Conservation (phyloP, 306 rosid genomes). For the Pueraria montana region DNA sequence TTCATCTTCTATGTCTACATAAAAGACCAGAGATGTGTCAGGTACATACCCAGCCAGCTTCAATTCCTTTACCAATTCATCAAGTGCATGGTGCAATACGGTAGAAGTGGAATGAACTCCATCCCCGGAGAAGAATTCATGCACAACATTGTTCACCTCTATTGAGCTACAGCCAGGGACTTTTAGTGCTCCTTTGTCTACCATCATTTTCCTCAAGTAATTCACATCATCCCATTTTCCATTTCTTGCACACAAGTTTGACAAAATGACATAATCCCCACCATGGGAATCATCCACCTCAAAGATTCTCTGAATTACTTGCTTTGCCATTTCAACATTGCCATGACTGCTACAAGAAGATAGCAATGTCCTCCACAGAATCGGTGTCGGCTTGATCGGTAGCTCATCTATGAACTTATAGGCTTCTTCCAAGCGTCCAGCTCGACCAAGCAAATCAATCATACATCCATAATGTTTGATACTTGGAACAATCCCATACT, state of each 20-base stretch:
- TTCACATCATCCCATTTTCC: conserved; percentile 92
- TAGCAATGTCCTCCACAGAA: conserved; percentile 85
- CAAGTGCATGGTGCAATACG: conserved; percentile 66
- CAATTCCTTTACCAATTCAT: conserved; percentile 73
- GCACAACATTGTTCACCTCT: conserved; percentile 86
- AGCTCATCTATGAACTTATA: conserved; percentile 71
- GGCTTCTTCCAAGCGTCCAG: conserved; percentile 77
- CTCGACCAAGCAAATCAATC: conserved; percentile 88
- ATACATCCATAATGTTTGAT: conserved; percentile 90
- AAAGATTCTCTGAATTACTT: conserved; percentile 63
- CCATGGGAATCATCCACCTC: conserved; percentile 84
- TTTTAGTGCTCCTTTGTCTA: conserved; percentile 70
- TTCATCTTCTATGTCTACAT: conserved; percentile 73
- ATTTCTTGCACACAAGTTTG: conserved; percentile 75
- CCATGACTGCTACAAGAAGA: conserved; percentile 78
- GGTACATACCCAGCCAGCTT: conserved; percentile 81
- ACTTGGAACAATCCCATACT: conserved; percentile 69
- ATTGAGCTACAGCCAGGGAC: conserved; percentile 90
- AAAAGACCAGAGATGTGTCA: conserved; percentile 76
- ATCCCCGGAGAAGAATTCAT: conserved; percentile 86
- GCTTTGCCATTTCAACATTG: conserved; percentile 78
- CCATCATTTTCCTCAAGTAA: conserved; percentile 74
- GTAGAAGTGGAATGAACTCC: conserved; percentile 66
- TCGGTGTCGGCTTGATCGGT: conserved; percentile 73
- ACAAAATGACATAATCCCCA: conserved; percentile 87